Conservation (phyloP, 2,329 filamentous ascomycete genomes). For the Davidsoniella australis region DNA sequence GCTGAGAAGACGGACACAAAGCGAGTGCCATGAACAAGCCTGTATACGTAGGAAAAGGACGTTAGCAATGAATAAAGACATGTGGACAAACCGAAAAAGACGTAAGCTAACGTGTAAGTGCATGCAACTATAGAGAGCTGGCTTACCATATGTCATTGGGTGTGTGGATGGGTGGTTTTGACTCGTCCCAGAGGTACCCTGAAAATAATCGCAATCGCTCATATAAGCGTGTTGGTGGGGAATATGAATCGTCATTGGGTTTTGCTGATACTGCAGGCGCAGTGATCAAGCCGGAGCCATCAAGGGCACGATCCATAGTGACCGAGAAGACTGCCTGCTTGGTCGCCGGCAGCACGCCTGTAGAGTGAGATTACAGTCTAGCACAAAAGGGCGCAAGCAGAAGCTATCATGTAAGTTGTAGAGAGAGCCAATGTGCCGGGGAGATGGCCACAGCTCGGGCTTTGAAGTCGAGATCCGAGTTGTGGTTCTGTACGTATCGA, state of each 20-base stretch:
- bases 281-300: slow-evolving; percentile 8
- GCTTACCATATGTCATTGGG: slow-evolving; percentile 77
- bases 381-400: no score
- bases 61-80: neutral
- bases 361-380: no score
- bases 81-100: neutral
- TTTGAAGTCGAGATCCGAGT: no score
- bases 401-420: no score
- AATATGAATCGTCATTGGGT: slow-evolving; percentile 6
- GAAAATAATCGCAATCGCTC: slow-evolving; percentile 57
- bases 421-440: no score
- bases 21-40: slow-evolving; percentile 52
- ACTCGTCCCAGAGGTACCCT: slow-evolving; percentile 63
- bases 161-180: slow-evolving; percentile 37
- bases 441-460: no score
- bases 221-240: slow-evolving; percentile 48
- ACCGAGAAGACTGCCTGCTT: no score
- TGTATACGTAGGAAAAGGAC: slow-evolving; percentile 16
- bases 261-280: neutral
- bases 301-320: slow-evolving; percentile 8
- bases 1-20: slow-evolving; percentile 28
- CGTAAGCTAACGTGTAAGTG: neutral
- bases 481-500: no score
- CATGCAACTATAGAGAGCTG: slow-evolving; percentile 3
- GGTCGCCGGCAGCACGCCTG: no score